Percentiles rank a stretch among this genome's conserved stretches.
phyloP scores from a whole-genome alignment of 2,329 filamentous ascomycete genomes.

The Albophoma yamanashiensis region DNA sequence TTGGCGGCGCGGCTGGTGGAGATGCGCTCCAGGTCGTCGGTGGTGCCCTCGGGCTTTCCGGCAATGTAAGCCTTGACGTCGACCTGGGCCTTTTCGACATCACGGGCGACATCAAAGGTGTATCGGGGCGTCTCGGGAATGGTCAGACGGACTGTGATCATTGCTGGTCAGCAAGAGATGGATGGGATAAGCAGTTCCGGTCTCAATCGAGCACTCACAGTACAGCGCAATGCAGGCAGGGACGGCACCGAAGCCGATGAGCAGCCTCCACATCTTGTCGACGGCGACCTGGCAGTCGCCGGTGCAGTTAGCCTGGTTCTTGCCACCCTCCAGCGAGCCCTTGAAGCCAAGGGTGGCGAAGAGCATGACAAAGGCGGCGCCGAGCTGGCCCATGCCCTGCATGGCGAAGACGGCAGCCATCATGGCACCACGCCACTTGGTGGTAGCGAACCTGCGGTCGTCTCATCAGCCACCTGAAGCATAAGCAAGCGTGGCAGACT shows the following conservation, averaged over 20 bases:
- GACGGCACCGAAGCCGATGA: constrained; percentile 73
- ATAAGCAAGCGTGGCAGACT: background rate
- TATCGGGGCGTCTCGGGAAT: constrained; percentile 84
- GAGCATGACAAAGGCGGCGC: constrained; percentile 63
- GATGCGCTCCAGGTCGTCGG: constrained; percentile 58
- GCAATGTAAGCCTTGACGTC: constrained; percentile 67
- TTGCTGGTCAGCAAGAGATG: background rate
- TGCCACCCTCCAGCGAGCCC: constrained; percentile 42
- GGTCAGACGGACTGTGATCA: constrained; percentile 47
- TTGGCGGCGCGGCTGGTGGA: constrained; percentile 42
- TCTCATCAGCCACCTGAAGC: background rate
- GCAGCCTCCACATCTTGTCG: constrained; percentile 78
- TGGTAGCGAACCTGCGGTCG: constrained; percentile 50
- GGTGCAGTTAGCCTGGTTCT: constrained; percentile 41
- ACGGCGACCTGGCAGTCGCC: constrained; percentile 34
- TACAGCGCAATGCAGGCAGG: constrained; percentile 75
- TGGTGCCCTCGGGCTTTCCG: constrained; percentile 49
- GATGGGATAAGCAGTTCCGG: background rate
- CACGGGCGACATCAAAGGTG: constrained; percentile 70
- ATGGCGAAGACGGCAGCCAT: constrained; percentile 81
- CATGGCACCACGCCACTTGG: constrained; percentile 78
- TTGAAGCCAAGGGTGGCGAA: constrained; percentile 66
- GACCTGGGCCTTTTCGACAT: constrained; percentile 61
- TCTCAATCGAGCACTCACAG: constrained; percentile 26
- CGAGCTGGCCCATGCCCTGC: constrained; percentile 75